These are phyloP conservation scores for Cercospora canescens DNA, from an alignment of 2,329 filamentous ascomycete genomes.

Conservation along the genomic window DNA sequence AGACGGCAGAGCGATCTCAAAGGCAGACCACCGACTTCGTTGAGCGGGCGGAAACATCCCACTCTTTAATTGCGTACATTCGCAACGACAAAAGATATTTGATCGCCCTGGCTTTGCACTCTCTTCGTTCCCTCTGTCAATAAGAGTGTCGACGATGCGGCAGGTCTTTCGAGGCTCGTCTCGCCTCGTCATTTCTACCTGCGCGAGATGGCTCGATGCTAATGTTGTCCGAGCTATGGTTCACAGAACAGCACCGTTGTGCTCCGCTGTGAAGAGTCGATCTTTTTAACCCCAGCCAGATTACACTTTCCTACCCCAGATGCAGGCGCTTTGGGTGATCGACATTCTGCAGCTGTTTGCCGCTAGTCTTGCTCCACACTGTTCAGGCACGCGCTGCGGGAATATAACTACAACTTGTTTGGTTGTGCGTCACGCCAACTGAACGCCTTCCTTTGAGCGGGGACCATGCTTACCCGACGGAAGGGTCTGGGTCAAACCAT, in stretches of 20 bases:
- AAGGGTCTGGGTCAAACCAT: not conserved
- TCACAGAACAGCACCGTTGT: not conserved
- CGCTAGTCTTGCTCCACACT: constrained; percentile 3
- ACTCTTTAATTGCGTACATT: too few species aligned
- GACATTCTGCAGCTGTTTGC: constrained; percentile 8
- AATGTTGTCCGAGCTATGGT: not conserved
- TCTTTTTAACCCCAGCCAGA: not conserved
- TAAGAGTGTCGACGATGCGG: not conserved
- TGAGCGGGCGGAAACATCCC: not conserved
- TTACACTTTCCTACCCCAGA: constrained; percentile 4
- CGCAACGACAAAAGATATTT: not conserved
- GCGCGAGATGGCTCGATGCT: not conserved
- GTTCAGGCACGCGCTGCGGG: constrained; percentile 6
- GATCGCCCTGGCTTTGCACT: not conserved
- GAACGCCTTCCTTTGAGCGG: constrained; percentile 4
- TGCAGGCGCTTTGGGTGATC: constrained; percentile 3
- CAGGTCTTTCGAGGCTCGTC: not conserved
- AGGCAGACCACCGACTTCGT: not conserved
- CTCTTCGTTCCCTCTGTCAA: not conserved
- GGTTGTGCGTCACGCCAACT: constrained; percentile 4
- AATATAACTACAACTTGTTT: constrained; percentile 5
- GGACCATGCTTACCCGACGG: not conserved
- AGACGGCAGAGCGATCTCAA: not conserved
- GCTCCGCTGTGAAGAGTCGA: not conserved
- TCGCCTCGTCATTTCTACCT: not conserved